Evolutionary conservation across 495 filamentous ascomycete genomes (phyloP).

Genomic region (Penicillium angulare): DNA sequence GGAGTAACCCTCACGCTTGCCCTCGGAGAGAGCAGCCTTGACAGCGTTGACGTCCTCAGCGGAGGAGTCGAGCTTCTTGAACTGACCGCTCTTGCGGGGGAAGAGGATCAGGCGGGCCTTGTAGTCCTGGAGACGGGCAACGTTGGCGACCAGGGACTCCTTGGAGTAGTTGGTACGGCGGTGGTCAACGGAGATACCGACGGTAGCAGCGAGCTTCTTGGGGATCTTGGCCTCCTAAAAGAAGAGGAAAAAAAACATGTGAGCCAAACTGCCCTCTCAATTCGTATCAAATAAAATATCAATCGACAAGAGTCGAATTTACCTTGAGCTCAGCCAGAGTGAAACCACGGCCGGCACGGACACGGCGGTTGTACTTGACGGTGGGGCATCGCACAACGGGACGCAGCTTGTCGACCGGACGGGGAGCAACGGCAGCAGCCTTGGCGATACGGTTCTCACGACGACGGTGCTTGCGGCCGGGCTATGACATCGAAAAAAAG

Average conservation of each 20-base stretch:
- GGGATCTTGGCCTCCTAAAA: slow-evolving; percentile 89
- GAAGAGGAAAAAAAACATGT: slow-evolving; percentile 10
- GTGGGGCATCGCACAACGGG: slow-evolving; percentile 93
- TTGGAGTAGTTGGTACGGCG: slow-evolving; percentile 95
- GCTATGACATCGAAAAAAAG: slow-evolving; percentile 52
- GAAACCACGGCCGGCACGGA: slow-evolving; percentile 95
- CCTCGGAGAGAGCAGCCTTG: slow-evolving; percentile 53
- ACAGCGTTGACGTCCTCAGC: slow-evolving; percentile 78
- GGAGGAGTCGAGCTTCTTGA: slow-evolving; percentile 85
- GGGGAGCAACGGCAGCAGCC: slow-evolving; percentile 90
- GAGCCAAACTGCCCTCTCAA: slow-evolving; percentile 8
- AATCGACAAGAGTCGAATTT: slow-evolving; percentile 29
- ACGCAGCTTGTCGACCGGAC: slow-evolving; percentile 94
- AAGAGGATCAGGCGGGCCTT: slow-evolving; percentile 92
- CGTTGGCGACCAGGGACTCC: slow-evolving; percentile 90
- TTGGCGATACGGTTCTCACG: slow-evolving; percentile 86
- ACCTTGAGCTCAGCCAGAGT: slow-evolving; percentile 97
- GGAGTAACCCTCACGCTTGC: slow-evolving; percentile 55
- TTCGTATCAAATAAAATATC: neutral
- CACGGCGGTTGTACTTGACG: slow-evolving; percentile 98
- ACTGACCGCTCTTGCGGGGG: slow-evolving; percentile 89
- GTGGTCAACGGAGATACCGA: slow-evolving; percentile 95
- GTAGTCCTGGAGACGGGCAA: slow-evolving; percentile 95
- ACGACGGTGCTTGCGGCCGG: slow-evolving; percentile 89
- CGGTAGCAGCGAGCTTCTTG: slow-evolving; percentile 87